phyloP scores from a whole-genome alignment of 2,329 filamentous ascomycete species.

The Pseudogymnoascus pannorum region DNA sequence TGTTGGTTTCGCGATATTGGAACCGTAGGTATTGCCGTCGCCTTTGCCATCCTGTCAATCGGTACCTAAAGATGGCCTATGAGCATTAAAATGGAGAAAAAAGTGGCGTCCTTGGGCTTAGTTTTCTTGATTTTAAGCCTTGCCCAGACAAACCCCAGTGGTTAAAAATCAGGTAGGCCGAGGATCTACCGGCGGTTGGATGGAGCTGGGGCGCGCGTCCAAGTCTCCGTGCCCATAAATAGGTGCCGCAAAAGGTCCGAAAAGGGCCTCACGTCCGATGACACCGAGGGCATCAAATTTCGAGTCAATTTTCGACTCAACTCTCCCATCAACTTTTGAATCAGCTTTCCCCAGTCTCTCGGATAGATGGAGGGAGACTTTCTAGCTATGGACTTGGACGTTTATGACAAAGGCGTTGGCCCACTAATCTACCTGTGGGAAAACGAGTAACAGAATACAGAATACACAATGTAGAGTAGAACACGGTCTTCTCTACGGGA shows the following conservation, averaged over 20 bases:
- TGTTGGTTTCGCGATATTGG: slow-evolving; percentile 9
- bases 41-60: neutral
- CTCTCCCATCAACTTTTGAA: neutral
- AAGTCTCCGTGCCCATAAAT: neutral
- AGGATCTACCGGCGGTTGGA: neutral
- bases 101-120: neutral
- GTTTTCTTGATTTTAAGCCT: slow-evolving; percentile 4
- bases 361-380: neutral
- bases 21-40: neutral
- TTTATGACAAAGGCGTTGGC: neutral
- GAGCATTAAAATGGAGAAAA: neutral
- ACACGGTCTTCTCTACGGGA: neutral
- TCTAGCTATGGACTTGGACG: neutral
- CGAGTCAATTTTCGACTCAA: too few species aligned
- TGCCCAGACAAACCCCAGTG: neutral
- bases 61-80: neutral
- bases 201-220: neutral
- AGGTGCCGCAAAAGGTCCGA: neutral
- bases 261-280: too few species aligned
- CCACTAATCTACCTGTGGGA: neutral
- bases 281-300: too few species aligned
- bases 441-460: neutral
- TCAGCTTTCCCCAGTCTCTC: neutral
- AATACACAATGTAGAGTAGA: neutral
- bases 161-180: neutral